Conservation (phyloP, 805 yeast species). For the Torulaspora microellipsoides region DNA sequence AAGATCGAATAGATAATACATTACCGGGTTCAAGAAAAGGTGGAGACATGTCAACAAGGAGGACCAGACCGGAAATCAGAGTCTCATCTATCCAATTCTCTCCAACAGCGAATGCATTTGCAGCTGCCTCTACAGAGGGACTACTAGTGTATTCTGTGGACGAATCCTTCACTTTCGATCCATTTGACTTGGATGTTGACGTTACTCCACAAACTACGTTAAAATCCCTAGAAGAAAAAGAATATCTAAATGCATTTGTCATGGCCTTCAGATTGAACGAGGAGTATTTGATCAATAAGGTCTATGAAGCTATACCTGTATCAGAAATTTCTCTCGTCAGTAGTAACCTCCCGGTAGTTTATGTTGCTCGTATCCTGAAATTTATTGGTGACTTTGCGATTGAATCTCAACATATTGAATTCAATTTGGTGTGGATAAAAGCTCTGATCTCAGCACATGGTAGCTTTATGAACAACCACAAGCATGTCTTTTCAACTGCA, state of each 20-base stretch:
- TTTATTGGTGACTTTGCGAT: constrained; percentile 65
- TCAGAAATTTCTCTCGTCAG: constrained; percentile 64
- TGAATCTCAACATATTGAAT: constrained; percentile 81
- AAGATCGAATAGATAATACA: constrained; percentile 67
- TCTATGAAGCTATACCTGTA: constrained; percentile 70
- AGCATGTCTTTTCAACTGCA: constrained; percentile 57
- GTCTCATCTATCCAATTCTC: constrained; percentile 76
- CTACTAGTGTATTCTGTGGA: constrained; percentile 77
- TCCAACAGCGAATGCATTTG: constrained; percentile 86
- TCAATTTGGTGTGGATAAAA: constrained; percentile 76
- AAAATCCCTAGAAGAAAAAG: constrained; percentile 51
- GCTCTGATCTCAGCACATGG: constrained; percentile 71
- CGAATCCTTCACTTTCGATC: constrained; percentile 74
- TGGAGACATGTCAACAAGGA: constrained; percentile 74
- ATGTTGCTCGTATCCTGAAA: constrained; percentile 59
- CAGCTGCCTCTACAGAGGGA: constrained; percentile 95
- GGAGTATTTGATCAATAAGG: constrained; percentile 59
- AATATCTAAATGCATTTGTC: constrained; percentile 70
- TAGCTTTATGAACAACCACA: constrained; percentile 56
- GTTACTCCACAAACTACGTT: constrained; percentile 77
- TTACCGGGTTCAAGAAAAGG: constrained; percentile 84
- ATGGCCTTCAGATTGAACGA: constrained; percentile 96
- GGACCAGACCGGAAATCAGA: constrained; percentile 74
- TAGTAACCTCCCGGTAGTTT: constrained; percentile 69
- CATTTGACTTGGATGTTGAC: constrained; percentile 89